Conservation (phyloP, 495 filamentous ascomycete species). For the Echria macrotheca region DNA sequence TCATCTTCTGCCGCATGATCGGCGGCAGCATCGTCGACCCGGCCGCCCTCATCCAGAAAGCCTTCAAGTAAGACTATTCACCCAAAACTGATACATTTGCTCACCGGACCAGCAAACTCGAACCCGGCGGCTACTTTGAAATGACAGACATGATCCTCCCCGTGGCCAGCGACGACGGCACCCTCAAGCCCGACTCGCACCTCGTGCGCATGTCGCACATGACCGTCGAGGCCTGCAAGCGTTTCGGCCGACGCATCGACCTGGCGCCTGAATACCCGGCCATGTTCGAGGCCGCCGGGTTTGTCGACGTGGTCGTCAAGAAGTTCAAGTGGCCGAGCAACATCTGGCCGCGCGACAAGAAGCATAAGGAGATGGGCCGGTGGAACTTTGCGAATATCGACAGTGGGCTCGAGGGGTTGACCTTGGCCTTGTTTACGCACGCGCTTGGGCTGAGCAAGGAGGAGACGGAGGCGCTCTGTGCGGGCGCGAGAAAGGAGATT, state of each 20-base stretch:
- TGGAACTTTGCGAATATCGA: constrained; percentile 4
- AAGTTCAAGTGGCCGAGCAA: constrained; percentile 9
- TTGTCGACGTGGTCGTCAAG: constrained; percentile 4
- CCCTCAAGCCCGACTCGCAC: not conserved
- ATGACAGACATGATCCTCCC: constrained; percentile 16
- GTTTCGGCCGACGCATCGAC: not conserved
- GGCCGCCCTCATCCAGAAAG: constrained; percentile 30
- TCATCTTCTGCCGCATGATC: constrained; percentile 39
- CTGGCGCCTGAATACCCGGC: constrained; percentile 1
- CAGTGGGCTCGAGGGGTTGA: not conserved
- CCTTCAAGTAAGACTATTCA: no score
- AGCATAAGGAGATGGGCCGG: constrained; percentile 5
- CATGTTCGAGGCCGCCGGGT: constrained; percentile 2
- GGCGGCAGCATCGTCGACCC: constrained; percentile 36
- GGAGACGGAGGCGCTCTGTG: constrained; percentile 3
- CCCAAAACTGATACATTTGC: no score
- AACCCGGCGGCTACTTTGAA: constrained; percentile 37
- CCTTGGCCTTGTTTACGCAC: constrained; percentile 1
- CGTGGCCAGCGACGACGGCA: constrained; percentile 12
- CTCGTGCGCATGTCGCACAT: not conserved
- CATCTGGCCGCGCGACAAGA: constrained; percentile 4
- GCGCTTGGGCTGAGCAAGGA: constrained; percentile 3
- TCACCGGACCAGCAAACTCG: no score
- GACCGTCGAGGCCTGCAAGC: not conserved
- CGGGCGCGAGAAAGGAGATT: constrained; percentile 1